Percentiles rank a stretch among this genome's conserved stretches.
phyloP scores from a whole-genome alignment of 2,329 filamentous ascomycete genomes.

The Corniculantispora saksenae region DNA sequence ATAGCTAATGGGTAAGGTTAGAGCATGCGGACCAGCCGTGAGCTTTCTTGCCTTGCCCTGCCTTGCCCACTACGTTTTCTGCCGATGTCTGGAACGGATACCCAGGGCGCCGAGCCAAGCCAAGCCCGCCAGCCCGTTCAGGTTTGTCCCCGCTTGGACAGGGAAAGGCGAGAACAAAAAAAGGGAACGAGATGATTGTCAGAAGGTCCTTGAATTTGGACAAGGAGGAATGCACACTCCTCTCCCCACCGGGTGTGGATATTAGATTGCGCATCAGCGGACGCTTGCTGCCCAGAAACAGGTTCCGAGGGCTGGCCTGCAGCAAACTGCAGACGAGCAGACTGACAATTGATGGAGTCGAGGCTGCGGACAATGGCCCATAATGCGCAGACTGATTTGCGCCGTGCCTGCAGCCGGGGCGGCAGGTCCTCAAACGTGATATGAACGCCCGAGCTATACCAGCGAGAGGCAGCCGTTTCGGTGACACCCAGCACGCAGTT shows the following conservation, averaged over 20 bases:
- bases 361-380: not conserved
- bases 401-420: not conserved
- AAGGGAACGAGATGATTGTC: too few species aligned
- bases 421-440: not conserved
- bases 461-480: not conserved
- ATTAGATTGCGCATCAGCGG: not conserved
- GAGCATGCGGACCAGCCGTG: not conserved
- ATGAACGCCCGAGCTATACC: not conserved
- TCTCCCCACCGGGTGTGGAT: constrained; percentile 12
- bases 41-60: too few species aligned
- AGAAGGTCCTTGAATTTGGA: not conserved
- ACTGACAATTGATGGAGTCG: not conserved
- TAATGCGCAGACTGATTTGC: not conserved
- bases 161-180: not conserved
- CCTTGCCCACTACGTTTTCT: constrained; percentile 3
- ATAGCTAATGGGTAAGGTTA: constrained; percentile 17
- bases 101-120: not conserved
- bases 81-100: constrained; percentile 8
- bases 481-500: too few species aligned
- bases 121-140: not conserved
- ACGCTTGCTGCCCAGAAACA: not conserved
- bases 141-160: not conserved
- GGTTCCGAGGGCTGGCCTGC: not conserved
- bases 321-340: not conserved
- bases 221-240: not conserved